A percentile compares a stretch with the other conserved stretches of the same genome.
Evolutionary conservation across 2,329 filamentous ascomycete genomes (phyloP).

Genomic region (Microdochium paspali): DNA sequence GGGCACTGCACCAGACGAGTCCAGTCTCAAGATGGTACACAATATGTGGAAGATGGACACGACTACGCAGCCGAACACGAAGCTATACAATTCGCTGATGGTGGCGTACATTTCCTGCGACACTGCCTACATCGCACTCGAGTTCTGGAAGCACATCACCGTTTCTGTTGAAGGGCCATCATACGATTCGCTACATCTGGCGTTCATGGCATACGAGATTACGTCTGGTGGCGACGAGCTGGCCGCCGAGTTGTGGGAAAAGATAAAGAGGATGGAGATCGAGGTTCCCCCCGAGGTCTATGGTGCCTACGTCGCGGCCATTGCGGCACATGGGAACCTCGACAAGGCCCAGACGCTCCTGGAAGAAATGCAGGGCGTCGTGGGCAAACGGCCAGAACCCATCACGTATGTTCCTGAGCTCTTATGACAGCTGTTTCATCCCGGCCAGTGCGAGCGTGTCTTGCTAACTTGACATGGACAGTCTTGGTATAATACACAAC

Average conservation of each 20-base stretch:
- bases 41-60: constrained; percentile 93
- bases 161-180: constrained; percentile 77
- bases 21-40: constrained; percentile 67
- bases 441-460: too few relatives aligned
- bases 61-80: constrained; percentile 67
- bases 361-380: constrained; percentile 54
- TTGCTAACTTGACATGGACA: constrained; percentile 19
- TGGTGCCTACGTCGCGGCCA: constrained; percentile 64
- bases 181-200: constrained; percentile 69
- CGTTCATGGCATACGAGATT: constrained; percentile 69
- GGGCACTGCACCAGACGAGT: constrained; percentile 46
- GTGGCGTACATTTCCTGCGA: constrained; percentile 69
- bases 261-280: constrained; percentile 65
- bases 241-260: constrained; percentile 61
- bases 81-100: constrained; percentile 77
- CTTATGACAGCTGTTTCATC: too few relatives aligned
- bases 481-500: constrained; percentile 69
- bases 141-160: constrained; percentile 80
- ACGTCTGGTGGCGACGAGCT: constrained; percentile 46
- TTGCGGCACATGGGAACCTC: constrained; percentile 64
- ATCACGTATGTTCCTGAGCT: constrained; percentile 13
- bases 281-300: constrained; percentile 67
- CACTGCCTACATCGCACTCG: constrained; percentile 55
- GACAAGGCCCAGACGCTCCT: constrained; percentile 60
- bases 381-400: constrained; percentile 28